Conservation (phyloP, 2,329 filamentous ascomycete species). For the Botryotinia convoluta region DNA sequence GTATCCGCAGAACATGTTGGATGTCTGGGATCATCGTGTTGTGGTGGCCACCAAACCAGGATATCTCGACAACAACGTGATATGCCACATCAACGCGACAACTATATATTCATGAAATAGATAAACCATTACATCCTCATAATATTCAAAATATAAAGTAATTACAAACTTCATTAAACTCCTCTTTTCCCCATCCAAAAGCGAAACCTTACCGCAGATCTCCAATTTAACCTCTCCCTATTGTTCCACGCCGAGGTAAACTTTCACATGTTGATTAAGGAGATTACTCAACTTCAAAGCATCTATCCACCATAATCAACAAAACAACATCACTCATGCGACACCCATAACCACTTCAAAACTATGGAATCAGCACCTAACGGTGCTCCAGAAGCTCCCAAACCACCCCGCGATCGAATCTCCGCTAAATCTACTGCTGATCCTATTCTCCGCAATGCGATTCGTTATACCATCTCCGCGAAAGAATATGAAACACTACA, state of each 20-base stretch:
- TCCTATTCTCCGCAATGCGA: constrained; percentile 76
- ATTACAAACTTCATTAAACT: background rate
- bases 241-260: constrained; percentile 15
- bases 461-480: constrained; percentile 82
- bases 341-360: background rate
- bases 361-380: constrained; percentile 27
- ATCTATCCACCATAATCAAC: background rate
- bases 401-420: constrained; percentile 27
- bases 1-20: background rate
- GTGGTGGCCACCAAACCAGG: background rate
- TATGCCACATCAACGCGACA: background rate
- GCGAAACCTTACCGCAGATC: constrained; percentile 6
- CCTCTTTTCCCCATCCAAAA: background rate
- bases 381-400: constrained; percentile 25
- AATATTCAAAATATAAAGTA: background rate
- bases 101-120: background rate
- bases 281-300: background rate
- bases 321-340: constrained; percentile 9
- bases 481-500: constrained; percentile 85
- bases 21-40: background rate
- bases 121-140: background rate
- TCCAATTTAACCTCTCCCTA: constrained; percentile 9
- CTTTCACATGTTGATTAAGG: constrained; percentile 17
- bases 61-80: background rate
- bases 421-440: constrained; percentile 47